Evolutionary conservation across 345 rosid species (phyloP).

Genomic region (Reutealis trisperma): DNA sequence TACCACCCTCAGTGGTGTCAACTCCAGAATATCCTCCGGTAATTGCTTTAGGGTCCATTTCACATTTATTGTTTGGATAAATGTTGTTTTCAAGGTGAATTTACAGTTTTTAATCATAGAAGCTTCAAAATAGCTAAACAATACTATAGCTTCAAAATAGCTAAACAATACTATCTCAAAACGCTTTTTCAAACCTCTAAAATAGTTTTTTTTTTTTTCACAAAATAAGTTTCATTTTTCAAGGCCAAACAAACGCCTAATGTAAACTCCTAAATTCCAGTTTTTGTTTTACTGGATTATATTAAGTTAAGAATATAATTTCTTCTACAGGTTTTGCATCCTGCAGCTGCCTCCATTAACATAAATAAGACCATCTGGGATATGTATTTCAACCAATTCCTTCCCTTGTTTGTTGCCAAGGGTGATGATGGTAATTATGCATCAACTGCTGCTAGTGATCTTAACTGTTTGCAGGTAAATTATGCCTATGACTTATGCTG

Average conservation of each 20-base stretch:
- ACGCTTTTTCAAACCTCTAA: too few relatives aligned
- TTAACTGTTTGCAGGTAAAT: slow-evolving; percentile 72
- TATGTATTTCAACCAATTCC: slow-evolving; percentile 59
- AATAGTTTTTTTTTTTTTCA: too few relatives aligned
- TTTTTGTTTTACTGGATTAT: slow-evolving; percentile 5
- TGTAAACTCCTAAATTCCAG: neutral
- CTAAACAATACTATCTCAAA: too few relatives aligned
- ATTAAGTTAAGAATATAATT: slow-evolving; percentile 12
- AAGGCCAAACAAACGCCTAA: too few relatives aligned
- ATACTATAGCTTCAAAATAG: too few relatives aligned
- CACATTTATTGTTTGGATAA: too few relatives aligned
- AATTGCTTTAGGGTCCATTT: slow-evolving; percentile 1
- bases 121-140: too few relatives aligned
- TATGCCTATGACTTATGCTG: neutral
- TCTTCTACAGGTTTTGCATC: slow-evolving; percentile 54
- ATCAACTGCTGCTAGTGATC: slow-evolving; percentile 63
- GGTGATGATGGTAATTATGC: slow-evolving; percentile 93
- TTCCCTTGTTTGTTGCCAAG: slow-evolving; percentile 60
- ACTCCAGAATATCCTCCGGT: slow-evolving; percentile 51
- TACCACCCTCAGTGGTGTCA: slow-evolving; percentile 50
- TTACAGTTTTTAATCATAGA: too few relatives aligned
- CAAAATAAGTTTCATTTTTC: too few relatives aligned
- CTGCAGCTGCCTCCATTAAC: slow-evolving; percentile 58
- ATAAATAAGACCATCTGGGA: slow-evolving; percentile 67
- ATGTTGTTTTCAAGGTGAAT: too few relatives aligned